Conservation (phyloP, 2,329 filamentous ascomycete species). For the Colletotrichum destructivum region DNA sequence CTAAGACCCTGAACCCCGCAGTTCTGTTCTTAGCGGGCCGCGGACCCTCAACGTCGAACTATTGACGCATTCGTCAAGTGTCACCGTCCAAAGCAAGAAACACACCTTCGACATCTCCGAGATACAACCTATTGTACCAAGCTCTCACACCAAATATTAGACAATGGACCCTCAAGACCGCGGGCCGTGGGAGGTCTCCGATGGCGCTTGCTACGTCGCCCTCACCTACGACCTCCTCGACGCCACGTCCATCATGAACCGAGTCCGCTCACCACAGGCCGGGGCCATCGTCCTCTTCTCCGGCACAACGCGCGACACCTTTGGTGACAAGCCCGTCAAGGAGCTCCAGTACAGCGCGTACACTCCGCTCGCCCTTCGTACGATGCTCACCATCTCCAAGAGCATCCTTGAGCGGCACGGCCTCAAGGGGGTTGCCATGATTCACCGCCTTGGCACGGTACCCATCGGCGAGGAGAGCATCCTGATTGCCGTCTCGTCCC, state of each 20-base stretch:
- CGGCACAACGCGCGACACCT: constrained; percentile 84
- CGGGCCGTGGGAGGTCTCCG: constrained; percentile 58
- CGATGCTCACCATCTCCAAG: constrained; percentile 76
- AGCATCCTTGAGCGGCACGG: constrained; percentile 72
- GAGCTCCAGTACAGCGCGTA: constrained; percentile 85
- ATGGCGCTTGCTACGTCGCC: constrained; percentile 74
- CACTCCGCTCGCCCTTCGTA: constrained; percentile 76
- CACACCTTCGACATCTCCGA: background rate
- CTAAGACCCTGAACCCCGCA: constrained; percentile 10
- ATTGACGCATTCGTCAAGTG: background rate
- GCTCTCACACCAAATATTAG: too few relatives aligned
- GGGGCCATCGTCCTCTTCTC: constrained; percentile 85
- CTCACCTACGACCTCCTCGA: constrained; percentile 77
- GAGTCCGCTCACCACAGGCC: constrained; percentile 80
- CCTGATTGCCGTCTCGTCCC: constrained; percentile 86
- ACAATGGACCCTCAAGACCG: constrained; percentile 21
- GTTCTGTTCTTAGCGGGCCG: background rate
- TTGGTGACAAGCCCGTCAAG: constrained; percentile 79
- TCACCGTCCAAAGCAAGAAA: background rate
- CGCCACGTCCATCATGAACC: constrained; percentile 70
- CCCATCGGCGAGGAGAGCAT: constrained; percentile 96
- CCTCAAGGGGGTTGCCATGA: constrained; percentile 82
- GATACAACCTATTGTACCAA: background rate
- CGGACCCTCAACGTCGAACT: background rate
- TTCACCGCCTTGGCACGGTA: constrained; percentile 88